phyloP scores from a whole-genome alignment of 257 asterid species.

The Solanum pimpinellifolium region DNA sequence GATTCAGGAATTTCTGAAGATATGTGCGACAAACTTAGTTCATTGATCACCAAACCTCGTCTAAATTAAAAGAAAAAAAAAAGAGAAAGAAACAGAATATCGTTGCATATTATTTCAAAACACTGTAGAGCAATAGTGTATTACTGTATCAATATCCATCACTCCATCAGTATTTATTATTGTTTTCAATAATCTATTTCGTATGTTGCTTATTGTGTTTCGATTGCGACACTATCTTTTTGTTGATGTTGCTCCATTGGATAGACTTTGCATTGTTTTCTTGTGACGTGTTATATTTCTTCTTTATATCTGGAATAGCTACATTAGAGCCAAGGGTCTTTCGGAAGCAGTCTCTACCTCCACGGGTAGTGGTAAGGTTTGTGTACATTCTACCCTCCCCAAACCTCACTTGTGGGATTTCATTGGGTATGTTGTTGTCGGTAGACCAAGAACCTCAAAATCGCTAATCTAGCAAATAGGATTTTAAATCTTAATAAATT shows the following conservation, averaged over 20 bases:
- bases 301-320: not conserved
- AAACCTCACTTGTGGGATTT: not conserved
- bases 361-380: not conserved
- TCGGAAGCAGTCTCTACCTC: not conserved
- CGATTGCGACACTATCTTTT: too few species aligned
- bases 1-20: conserved; percentile 38
- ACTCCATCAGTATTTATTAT: not conserved
- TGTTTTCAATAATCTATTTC: not conserved
- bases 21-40: not conserved
- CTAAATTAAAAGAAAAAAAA: not conserved
- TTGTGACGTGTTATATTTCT: not conserved
- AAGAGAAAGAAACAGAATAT: not conserved
- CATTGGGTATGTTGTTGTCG: not conserved
- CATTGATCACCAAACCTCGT: conserved; percentile 1
- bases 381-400: not conserved
- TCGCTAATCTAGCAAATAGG: not conserved
- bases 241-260: not conserved
- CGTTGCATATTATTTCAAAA: not conserved
- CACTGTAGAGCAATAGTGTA: not conserved
- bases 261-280: not conserved
- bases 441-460: not conserved
- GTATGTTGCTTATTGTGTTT: not conserved
- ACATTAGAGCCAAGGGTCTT: not conserved
- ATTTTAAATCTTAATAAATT: not conserved
- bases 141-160: not conserved